Base-by-base conservation (phyloP, 257 asterid species). In the Solanum medicagineum region DNA sequence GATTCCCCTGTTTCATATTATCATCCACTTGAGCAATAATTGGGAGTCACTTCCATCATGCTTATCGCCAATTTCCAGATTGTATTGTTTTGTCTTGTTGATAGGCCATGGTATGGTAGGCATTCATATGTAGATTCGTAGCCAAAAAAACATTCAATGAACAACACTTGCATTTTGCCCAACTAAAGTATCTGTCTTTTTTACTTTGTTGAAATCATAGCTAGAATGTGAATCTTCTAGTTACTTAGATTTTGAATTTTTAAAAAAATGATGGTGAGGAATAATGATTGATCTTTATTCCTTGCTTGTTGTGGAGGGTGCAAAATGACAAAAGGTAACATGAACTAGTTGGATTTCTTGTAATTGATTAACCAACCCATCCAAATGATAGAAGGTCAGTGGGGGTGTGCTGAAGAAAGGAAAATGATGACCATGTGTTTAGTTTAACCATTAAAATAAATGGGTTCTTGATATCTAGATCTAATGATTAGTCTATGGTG, bases 281-380 rank as follows among this genome's bases (percentile, higher is more conserved):
- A 80, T 71, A 29, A 84, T 90, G 88, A 91, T 87, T 88, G 71
- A 68, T 85, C 86, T 86, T 86, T 92, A 90, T 90, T 69, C 91
- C 85, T 85, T 89, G 93, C 92, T 91, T 89, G 90, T 87, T 83
- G 54, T 51, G 45, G 26, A 69, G 89, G 91, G 91, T 71, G 80
- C 90, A 90, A 32, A 82, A 56, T 81, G 89, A 87, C 93, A 91
- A 83, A 88, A 51, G 82, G 85, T 85, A 91, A 85, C 83, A 79
- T 79, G 49, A 53, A 83, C 80, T 20, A 73, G 83, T 83, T 82
- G 77, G 83, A 20, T 59, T 73, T 77, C 85, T 83, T 87, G 87
- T 84, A 81, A 87, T 87, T 84, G 87, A 87, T 69, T 77, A 86
- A 88, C 81, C 79, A 51, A 84, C 84, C 75, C 87, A 74, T 84